Conservation (phyloP, 2,329 filamentous ascomycete genomes). For the Cercospora zeina region DNA sequence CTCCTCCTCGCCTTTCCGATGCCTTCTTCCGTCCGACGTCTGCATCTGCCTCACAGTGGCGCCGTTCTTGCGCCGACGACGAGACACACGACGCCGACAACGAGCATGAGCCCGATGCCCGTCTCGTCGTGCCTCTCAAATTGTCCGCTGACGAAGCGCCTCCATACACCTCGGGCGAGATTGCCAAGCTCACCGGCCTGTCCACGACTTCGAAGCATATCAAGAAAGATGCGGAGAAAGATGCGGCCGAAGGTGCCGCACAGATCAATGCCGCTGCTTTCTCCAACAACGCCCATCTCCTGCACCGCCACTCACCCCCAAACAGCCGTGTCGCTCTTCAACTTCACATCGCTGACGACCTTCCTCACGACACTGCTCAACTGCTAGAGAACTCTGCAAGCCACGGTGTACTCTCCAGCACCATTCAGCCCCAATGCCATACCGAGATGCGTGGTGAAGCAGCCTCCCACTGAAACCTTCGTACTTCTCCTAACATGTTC, state of each 20-base stretch:
- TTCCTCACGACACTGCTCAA: neutral
- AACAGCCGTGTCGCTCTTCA: neutral
- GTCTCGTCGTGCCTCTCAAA: neutral
- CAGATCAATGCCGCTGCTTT: constrained; percentile 2
- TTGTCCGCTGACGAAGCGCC: neutral
- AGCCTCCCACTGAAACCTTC: neutral
- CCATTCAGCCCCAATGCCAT: neutral
- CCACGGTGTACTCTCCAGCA: neutral
- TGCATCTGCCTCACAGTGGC: too few relatives aligned
- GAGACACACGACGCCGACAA: neutral
- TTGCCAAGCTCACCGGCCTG: neutral
- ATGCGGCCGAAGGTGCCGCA: too few relatives aligned
- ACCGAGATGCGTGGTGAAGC: neutral
- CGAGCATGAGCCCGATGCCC: neutral
- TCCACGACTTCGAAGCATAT: neutral
- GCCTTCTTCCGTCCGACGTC: neutral
- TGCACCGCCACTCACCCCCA: neutral
- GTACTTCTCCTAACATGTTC: too few relatives aligned
- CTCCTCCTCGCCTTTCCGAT: neutral
- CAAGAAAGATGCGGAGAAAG: too few relatives aligned
- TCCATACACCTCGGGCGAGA: neutral
- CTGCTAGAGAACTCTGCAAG: too few relatives aligned
- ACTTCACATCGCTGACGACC: neutral
- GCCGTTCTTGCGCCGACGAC: neutral
- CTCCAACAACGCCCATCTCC: neutral